Evolutionary conservation across 192 early-diverging fungal genomes (phyloP).

Genomic region (Coemansia sp.): DNA sequence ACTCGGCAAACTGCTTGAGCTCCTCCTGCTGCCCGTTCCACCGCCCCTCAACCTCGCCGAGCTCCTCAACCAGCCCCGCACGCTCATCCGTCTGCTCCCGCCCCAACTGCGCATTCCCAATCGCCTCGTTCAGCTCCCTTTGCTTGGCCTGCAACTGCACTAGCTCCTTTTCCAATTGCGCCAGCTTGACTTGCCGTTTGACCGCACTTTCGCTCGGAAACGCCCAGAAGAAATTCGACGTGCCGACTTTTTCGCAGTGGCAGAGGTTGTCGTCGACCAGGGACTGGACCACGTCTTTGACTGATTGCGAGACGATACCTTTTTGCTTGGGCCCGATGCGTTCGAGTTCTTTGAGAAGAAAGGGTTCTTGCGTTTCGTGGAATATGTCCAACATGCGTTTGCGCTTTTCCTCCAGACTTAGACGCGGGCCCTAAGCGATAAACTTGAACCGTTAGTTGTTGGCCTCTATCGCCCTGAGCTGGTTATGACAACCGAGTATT

Average conservation of each 20-base stretch:
- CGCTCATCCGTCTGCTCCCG: slow-evolving; percentile 69
- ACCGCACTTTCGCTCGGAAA: slow-evolving; percentile 68
- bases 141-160: slow-evolving; percentile 44
- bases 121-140: slow-evolving; percentile 42
- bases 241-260: slow-evolving; percentile 78
- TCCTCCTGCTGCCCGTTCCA: slow-evolving; percentile 51
- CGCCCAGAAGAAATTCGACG: slow-evolving; percentile 90
- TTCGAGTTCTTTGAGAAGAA: slow-evolving; percentile 81
- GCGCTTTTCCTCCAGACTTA: slow-evolving; percentile 54
- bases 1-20: slow-evolving; percentile 66
- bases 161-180: slow-evolving; percentile 52
- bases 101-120: slow-evolving; percentile 53
- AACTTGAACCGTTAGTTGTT: no score
- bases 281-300: slow-evolving; percentile 79
- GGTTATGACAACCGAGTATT: no score
- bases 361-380: slow-evolving; percentile 63
- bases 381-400: slow-evolving; percentile 57
- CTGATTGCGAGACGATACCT: slow-evolving; percentile 74
- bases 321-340: slow-evolving; percentile 74
- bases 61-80: slow-evolving; percentile 42
- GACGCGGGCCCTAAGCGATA: slow-evolving; percentile 43
- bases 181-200: slow-evolving; percentile 50
- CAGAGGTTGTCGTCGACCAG: slow-evolving; percentile 81
- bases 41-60: slow-evolving; percentile 52
- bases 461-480: no score